Evolutionary conservation across 495 filamentous ascomycete genomes (phyloP).

Genomic region (Talaromyces borbonicus): DNA sequence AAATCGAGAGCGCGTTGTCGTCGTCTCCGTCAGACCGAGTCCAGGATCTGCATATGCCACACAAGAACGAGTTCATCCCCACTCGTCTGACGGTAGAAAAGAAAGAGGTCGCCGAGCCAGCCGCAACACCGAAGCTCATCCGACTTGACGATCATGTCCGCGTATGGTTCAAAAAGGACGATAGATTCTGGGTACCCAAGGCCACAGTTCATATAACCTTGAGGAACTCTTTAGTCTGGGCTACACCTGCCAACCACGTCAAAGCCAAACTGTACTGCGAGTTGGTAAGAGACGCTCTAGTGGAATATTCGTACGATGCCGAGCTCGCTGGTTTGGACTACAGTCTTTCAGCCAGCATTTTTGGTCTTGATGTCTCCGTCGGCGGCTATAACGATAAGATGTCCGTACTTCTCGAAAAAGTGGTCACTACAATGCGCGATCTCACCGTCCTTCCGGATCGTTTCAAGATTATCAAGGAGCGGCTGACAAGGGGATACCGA

Average conservation of each 20-base stretch:
- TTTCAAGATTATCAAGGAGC: constrained; percentile 88
- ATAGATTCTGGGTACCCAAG: constrained; percentile 97
- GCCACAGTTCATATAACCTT: constrained; percentile 73
- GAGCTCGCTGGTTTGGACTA: constrained; percentile 90
- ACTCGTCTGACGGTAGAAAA: constrained; percentile 90
- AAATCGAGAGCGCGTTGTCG: constrained; percentile 53
- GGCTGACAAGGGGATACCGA: constrained; percentile 59
- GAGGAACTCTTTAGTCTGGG: constrained; percentile 65
- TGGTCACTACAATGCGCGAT: constrained; percentile 77
- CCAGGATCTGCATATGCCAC: constrained; percentile 71
- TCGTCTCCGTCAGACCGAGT: constrained; percentile 49
- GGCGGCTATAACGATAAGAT: constrained; percentile 96
- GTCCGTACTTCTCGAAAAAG: constrained; percentile 80
- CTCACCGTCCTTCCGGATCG: constrained; percentile 72
- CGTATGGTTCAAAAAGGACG: constrained; percentile 99
- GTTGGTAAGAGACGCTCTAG: constrained; percentile 78
- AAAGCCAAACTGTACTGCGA: constrained; percentile 78
- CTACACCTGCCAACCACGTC: constrained; percentile 66
- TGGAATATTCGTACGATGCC: constrained; percentile 94
- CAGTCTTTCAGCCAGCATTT: constrained; percentile 53
- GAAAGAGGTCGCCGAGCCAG: constrained; percentile 68
- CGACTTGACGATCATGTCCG: constrained; percentile 74
- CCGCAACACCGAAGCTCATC: constrained; percentile 70
- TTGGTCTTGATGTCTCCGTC: constrained; percentile 71
- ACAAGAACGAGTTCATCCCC: constrained; percentile 93